Conservation (phyloP, 768 basidiomycete genomes). For the Suillus subaureus region DNA sequence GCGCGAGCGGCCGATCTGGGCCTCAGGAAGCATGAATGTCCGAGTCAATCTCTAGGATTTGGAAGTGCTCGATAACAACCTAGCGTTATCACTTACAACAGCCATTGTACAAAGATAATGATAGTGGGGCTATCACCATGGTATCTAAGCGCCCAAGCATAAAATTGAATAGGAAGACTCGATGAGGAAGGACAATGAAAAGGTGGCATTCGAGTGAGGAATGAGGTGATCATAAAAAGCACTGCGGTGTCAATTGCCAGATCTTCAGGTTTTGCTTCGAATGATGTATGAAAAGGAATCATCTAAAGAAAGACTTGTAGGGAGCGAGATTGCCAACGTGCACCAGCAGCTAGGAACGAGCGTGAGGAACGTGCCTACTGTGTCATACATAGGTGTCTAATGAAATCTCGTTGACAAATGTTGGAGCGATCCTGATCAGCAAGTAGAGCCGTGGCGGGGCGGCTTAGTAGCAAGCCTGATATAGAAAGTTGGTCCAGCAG, state of each 20-base stretch:
- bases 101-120: not conserved
- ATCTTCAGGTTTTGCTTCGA: not conserved
- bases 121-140: not conserved
- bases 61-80: not conserved
- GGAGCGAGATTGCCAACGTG: constrained; percentile 1
- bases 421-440: not conserved
- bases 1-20: not conserved
- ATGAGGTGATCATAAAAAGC: not conserved
- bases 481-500: not conserved
- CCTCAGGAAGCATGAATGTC: not conserved
- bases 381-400: not conserved
- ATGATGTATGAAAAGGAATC: constrained; percentile 8
- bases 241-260: not conserved
- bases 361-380: not conserved
- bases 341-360: not conserved
- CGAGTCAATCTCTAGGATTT: not conserved
- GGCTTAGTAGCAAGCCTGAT: not conserved
- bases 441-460: not conserved
- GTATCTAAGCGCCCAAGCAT: not conserved
- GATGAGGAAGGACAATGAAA: not conserved
- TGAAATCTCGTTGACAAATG: not conserved
- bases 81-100: not conserved
- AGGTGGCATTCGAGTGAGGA: not conserved
- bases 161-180: not conserved
- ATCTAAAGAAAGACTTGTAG: not conserved